phyloP scores from a whole-genome alignment of 176 grass and related monocot species.

The Oryza longistaminata region DNA sequence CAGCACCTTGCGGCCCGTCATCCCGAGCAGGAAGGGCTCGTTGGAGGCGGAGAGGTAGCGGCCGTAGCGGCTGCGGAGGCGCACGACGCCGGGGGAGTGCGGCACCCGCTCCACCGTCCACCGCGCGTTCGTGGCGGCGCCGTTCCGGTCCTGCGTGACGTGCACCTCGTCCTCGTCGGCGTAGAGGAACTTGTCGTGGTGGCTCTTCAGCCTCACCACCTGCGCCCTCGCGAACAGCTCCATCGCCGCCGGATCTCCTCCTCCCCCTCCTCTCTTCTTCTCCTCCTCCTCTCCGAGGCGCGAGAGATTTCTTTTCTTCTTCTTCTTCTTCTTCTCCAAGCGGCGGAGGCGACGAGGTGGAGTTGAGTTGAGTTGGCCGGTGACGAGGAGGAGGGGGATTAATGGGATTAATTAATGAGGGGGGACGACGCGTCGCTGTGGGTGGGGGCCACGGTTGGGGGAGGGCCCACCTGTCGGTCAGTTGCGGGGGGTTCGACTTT shows the following conservation, averaged over 20 bases:
- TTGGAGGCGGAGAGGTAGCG: conserved; percentile 78
- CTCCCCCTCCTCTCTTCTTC: too few relatives aligned
- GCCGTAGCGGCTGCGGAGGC: conserved; percentile 62
- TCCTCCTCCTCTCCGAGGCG: too few relatives aligned
- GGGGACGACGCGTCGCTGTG: neutral
- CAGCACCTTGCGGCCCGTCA: conserved; percentile 71
- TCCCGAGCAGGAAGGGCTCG: conserved; percentile 70
- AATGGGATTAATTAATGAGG: neutral
- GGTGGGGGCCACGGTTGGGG: neutral
- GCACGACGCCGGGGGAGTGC: conserved; percentile 21
- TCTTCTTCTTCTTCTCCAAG: too few relatives aligned
- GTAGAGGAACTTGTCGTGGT: conserved; percentile 85
- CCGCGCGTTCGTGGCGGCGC: conserved; percentile 50
- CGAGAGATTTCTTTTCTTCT: neutral
- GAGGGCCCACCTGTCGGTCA: neutral
- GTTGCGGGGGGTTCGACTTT: conserved; percentile 4
- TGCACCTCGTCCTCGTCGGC: conserved; percentile 87
- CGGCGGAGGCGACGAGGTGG: conserved; percentile 4
- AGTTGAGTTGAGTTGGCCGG: neutral
- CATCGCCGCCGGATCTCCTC: conserved; percentile 27
- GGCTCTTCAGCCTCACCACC: conserved; percentile 78
- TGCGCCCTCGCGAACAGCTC: conserved; percentile 77
- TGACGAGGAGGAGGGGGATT: neutral
- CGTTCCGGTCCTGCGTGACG: conserved; percentile 74
- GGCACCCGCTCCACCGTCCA: conserved; percentile 66